Evolutionary conservation across 495 filamentous ascomycete genomes (phyloP).

Genomic region (Sordaria brevicollis): DNA sequence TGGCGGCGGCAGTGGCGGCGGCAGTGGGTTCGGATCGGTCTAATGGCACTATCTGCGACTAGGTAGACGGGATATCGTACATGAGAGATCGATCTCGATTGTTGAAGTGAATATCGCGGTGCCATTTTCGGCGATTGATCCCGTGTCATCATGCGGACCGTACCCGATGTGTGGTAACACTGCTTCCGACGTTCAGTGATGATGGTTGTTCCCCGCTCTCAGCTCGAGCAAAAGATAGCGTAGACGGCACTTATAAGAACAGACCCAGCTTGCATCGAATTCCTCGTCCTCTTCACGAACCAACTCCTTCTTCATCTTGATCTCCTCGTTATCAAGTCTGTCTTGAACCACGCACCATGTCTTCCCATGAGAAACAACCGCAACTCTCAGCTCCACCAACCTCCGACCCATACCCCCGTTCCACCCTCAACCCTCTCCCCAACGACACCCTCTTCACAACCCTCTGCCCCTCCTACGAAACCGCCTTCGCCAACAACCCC

Average conservation of each 20-base stretch:
- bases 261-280: not conserved
- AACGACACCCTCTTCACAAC: constrained; percentile 9
- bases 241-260: not conserved
- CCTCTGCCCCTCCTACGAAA: constrained; percentile 10
- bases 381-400: not conserved
- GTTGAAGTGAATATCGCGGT: not conserved
- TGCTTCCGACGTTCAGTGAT: not conserved
- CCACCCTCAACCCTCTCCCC: not conserved
- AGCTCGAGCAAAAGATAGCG: not conserved
- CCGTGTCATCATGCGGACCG: not conserved
- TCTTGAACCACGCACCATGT: not conserved
- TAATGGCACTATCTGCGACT: not conserved
- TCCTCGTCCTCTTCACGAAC: not conserved
- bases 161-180: not conserved
- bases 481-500: constrained; percentile 4
- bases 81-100: not conserved
- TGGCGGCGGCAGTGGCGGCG: too few relatives aligned
- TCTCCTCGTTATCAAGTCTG: not conserved
- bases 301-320: not conserved
- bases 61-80: not conserved
- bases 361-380: not conserved
- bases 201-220: not conserved
- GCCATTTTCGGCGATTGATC: not conserved
- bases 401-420: not conserved
- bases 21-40: too few relatives aligned